Conservation (phyloP, 2,329 filamentous ascomycete genomes). For the Aspergillus sp. region DNA sequence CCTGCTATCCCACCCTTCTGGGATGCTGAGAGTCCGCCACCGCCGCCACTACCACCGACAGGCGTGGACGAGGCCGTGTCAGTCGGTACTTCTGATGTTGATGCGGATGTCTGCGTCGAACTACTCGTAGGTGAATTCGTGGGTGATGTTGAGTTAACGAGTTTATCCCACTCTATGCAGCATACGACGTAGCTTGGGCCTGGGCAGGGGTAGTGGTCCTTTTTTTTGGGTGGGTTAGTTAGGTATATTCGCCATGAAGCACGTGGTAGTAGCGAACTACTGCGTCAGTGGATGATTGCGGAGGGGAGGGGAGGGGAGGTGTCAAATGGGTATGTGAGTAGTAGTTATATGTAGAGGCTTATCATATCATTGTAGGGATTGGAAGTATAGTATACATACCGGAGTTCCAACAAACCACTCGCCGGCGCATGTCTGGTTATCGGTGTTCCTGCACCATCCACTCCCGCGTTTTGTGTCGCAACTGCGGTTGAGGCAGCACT, state of each 20-base stretch:
- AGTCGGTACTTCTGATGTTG: neutral
- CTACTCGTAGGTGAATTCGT: neutral
- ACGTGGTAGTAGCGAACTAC: too few relatives aligned
- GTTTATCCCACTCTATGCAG: slow-evolving; percentile 10
- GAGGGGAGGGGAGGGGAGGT: neutral
- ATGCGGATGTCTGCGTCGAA: neutral
- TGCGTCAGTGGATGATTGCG: neutral
- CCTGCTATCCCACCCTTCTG: slow-evolving; percentile 15
- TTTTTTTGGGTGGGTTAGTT: neutral
- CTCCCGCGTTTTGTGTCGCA: slow-evolving; percentile 4
- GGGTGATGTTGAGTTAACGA: neutral
- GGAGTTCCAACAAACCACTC: slow-evolving; percentile 6
- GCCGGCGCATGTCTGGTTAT: slow-evolving; percentile 14
- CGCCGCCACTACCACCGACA: neutral
- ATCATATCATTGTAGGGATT: too few relatives aligned
- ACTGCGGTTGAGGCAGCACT: slow-evolving; percentile 12
- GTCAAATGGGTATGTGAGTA: too few relatives aligned
- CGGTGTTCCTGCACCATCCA: slow-evolving; percentile 8
- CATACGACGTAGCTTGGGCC: slow-evolving; percentile 9
- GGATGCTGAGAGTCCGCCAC: neutral
- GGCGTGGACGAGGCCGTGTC: neutral
- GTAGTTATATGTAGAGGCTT: too few relatives aligned
- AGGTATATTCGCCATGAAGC: too few relatives aligned
- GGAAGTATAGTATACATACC: neutral
- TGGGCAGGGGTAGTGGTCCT: slow-evolving; percentile 8